A percentile compares a stretch with the other conserved stretches of the same genome.
These are phyloP conservation scores for Acorus calamus DNA, from an alignment of 106 monocot genomes.

Conservation along the genomic window DNA sequence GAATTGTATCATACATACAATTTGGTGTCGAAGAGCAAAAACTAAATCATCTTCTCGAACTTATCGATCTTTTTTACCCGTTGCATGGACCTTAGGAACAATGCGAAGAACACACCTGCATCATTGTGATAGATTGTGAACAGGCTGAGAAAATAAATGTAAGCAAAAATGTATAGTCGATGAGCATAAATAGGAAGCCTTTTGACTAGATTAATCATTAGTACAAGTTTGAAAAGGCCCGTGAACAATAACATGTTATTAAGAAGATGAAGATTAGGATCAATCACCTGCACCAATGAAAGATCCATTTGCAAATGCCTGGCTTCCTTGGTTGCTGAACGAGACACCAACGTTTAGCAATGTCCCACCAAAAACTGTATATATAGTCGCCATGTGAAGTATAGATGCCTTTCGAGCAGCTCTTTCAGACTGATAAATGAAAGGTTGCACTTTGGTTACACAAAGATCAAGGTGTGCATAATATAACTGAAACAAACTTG, in stretches of 20 bases:
- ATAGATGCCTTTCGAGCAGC: constrained; percentile 78
- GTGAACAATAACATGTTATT: too few relatives aligned
- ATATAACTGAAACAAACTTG: too few relatives aligned
- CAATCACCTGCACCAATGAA: constrained; percentile 72
- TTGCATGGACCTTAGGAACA: constrained; percentile 53
- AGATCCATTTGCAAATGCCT: constrained; percentile 66
- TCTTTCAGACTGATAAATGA: constrained; percentile 69
- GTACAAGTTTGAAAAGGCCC: too few relatives aligned
- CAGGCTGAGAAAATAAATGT: not conserved
- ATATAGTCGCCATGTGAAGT: constrained; percentile 88
- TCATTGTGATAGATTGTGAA: not conserved
- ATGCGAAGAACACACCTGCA: constrained; percentile 66
- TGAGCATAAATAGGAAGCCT: not conserved
- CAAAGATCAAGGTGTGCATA: too few relatives aligned
- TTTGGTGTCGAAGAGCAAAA: too few relatives aligned
- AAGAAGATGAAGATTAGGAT: too few relatives aligned
- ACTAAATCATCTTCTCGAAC: constrained; percentile 74
- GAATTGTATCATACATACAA: too few relatives aligned
- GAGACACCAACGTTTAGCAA: constrained; percentile 74
- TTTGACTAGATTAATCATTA: not conserved
- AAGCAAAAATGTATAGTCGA: not conserved
- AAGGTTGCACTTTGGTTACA: not conserved
- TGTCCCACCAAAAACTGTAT: constrained; percentile 74
- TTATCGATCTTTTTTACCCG: constrained; percentile 74
- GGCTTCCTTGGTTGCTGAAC: constrained; percentile 57